phyloP scores from a whole-genome alignment of 345 rosid species.

The Pistacia integerrima region DNA sequence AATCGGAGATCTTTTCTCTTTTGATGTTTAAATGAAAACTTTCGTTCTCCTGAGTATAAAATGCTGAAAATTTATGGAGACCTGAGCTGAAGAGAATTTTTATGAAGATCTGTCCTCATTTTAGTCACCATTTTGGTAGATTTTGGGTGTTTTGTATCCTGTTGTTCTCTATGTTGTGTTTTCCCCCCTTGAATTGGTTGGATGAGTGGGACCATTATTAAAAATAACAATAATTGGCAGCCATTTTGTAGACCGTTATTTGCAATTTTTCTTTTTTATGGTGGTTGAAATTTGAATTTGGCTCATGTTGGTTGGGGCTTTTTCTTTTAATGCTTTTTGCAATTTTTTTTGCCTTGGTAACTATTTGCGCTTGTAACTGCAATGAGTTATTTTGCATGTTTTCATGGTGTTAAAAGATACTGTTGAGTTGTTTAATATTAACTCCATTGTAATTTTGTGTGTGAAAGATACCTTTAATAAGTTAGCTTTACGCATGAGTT shows the following conservation, averaged over 20 bases:
- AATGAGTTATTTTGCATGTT: neutral
- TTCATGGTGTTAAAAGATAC: neutral
- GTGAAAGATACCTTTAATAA: neutral
- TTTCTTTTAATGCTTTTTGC: neutral
- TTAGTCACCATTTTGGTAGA: too few species aligned
- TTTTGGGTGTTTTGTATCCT: too few species aligned
- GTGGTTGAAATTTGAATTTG: too few species aligned
- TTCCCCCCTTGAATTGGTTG: too few species aligned
- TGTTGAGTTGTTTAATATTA: neutral
- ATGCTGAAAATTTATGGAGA: slow-evolving; percentile 47
- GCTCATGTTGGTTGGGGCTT: neutral
- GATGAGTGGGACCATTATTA: neutral
- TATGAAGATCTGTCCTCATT: slow-evolving; percentile 4
- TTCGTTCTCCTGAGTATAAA: slow-evolving; percentile 55
- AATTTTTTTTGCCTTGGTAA: too few species aligned
- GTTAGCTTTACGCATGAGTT: neutral
- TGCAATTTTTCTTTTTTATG: too few species aligned
- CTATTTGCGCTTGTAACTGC: neutral
- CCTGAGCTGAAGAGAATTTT: slow-evolving; percentile 48
- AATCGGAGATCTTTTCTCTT: slow-evolving; percentile 26
- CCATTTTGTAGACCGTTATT: too few species aligned
- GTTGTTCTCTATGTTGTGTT: neutral
- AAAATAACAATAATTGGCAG: too few species aligned
- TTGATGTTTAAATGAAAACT: slow-evolving; percentile 42
- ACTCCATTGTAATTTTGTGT: neutral